Conservation (phyloP, 2,329 filamentous ascomycete genomes). For the Talaromyces sp. region DNA sequence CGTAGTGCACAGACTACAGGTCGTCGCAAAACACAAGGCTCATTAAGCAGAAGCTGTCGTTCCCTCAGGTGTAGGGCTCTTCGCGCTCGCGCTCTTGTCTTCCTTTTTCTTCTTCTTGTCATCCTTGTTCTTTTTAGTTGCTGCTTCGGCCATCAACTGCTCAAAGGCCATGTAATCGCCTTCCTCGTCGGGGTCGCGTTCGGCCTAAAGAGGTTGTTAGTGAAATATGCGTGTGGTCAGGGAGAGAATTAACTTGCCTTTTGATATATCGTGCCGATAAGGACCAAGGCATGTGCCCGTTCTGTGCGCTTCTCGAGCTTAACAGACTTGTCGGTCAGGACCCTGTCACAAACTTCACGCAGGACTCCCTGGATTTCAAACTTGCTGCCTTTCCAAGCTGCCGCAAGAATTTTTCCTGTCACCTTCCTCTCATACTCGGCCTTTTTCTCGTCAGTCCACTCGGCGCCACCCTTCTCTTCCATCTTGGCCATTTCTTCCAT, state of each 20-base stretch:
- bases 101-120: slow-evolving; percentile 66
- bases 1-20: background rate
- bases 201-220: slow-evolving; percentile 55
- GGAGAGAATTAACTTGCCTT: slow-evolving; percentile 53
- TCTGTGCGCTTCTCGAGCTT: slow-evolving; percentile 80
- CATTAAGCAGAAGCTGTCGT: background rate
- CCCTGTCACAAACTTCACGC: slow-evolving; percentile 85
- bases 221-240: background rate
- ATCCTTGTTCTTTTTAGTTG: slow-evolving; percentile 82
- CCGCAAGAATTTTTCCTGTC: slow-evolving; percentile 95
- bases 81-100: slow-evolving; percentile 25
- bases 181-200: slow-evolving; percentile 89
- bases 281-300: slow-evolving; percentile 79
- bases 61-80: slow-evolving; percentile 4
- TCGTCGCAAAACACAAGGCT: background rate
- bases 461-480: slow-evolving; percentile 90
- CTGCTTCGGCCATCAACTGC: slow-evolving; percentile 92
- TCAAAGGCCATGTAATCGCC: slow-evolving; percentile 99
- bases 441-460: slow-evolving; percentile 97
- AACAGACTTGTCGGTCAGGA: slow-evolving; percentile 75
- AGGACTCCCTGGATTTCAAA: slow-evolving; percentile 97
- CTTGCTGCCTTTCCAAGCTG: slow-evolving; percentile 92
- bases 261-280: slow-evolving; percentile 82
- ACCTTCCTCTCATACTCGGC: slow-evolving; percentile 92
- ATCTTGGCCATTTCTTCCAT: slow-evolving; percentile 98